A percentile compares a stretch with the other conserved stretches of the same genome.
Conservation (phyloP, 2,329 filamentous ascomycete genomes). For the Ambrosiella beaveri region DNA sequence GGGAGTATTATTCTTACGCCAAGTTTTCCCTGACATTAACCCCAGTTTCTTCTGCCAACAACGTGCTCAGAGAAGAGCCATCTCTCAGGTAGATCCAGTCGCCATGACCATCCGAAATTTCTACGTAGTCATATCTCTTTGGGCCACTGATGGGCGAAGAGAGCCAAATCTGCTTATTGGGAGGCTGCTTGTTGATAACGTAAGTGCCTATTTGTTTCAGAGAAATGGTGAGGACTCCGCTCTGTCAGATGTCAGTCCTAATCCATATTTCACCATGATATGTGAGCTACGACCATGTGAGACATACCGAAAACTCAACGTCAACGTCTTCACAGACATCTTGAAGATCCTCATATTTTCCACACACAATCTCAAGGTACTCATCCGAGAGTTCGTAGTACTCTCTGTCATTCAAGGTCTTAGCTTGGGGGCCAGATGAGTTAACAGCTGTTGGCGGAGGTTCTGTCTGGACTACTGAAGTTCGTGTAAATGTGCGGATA, state of each 20-base stretch:
- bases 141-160: conserved; percentile 81
- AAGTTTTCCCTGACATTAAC: conserved; percentile 32
- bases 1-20: too few relatives aligned
- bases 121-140: conserved; percentile 83
- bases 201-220: conserved; percentile 60
- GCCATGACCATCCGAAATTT: conserved; percentile 54
- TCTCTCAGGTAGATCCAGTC: conserved; percentile 84
- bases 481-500: too few relatives aligned
- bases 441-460: neutral
- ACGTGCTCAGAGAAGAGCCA: conserved; percentile 52
- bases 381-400: conserved; percentile 65
- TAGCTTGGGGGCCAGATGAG: neutral
- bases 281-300: neutral
- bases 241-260: conserved; percentile 30
- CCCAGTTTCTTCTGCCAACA: conserved; percentile 61
- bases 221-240: conserved; percentile 66
- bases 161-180: conserved; percentile 95
- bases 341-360: conserved; percentile 52
- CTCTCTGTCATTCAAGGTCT: conserved; percentile 30
- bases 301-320: conserved; percentile 64
- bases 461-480: neutral
- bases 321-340: conserved; percentile 64
- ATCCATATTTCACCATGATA: neutral
- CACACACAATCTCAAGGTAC: conserved; percentile 45
- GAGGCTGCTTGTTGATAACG: conserved; percentile 95